Conservation (phyloP, 257 asterid species). For the Datura wrightii region DNA sequence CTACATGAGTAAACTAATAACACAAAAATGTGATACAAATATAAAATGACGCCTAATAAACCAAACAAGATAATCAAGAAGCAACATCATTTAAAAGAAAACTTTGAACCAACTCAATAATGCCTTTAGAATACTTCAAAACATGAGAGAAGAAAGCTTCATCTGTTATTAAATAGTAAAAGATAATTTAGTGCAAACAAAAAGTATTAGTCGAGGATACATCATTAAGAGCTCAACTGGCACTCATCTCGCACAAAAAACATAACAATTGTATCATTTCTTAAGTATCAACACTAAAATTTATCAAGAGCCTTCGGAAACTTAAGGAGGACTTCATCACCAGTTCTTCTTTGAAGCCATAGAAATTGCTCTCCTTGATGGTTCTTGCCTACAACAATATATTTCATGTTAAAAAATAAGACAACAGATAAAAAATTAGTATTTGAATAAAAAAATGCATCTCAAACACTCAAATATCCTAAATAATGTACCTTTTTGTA, state of each 20-base stretch:
- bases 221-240: background rate
- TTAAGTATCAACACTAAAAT: background rate
- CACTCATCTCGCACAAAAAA: background rate
- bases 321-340: background rate
- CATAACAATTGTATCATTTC: background rate
- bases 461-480: too few relatives aligned
- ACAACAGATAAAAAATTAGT: too few relatives aligned
- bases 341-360: background rate
- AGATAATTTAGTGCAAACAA: background rate
- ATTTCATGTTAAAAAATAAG: background rate
- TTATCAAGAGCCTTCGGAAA: background rate
- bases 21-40: background rate
- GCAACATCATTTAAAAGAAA: too few relatives aligned
- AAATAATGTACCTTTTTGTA: background rate
- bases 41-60: background rate
- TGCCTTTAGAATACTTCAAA: background rate
- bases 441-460: too few relatives aligned
- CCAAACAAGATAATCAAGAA: background rate
- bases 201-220: too few relatives aligned
- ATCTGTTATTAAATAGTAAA: background rate
- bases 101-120: too few relatives aligned
- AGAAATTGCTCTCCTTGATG: background rate
- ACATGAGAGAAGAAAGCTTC: background rate
- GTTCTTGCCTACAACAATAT: background rate
- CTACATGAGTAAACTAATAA: background rate